Conservation (phyloP, 495 filamentous ascomycete species). For the Immersiella caudata region DNA sequence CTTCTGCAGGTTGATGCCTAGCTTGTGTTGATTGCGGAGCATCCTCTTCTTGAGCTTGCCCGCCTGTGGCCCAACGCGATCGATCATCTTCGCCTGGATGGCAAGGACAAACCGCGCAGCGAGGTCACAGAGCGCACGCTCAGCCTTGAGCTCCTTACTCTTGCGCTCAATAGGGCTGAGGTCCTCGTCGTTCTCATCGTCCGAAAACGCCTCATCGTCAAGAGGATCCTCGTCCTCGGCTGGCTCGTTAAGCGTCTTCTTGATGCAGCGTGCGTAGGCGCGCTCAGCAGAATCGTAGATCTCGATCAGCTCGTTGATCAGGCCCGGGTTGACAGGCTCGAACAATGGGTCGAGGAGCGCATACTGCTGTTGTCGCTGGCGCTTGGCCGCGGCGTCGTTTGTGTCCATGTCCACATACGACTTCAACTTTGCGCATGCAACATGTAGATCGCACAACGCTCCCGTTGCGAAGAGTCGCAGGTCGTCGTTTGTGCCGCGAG, state of each 20-base stretch:
- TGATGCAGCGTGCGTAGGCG: conserved; percentile 68
- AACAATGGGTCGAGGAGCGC: conserved; percentile 64
- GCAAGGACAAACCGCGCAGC: conserved; percentile 80
- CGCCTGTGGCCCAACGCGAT: conserved; percentile 58
- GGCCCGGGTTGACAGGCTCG: conserved; percentile 60
- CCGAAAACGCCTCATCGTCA: conserved; percentile 57
- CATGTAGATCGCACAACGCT: conserved; percentile 75
- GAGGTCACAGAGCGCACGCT: conserved; percentile 81
- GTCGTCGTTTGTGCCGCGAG: conserved; percentile 67
- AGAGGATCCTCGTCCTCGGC: conserved; percentile 68
- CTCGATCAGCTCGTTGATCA: conserved; percentile 65
- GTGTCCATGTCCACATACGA: conserved; percentile 36
- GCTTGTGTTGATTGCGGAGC: conserved; percentile 62
- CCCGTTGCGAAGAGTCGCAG: conserved; percentile 75
- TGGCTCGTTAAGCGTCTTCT: conserved; percentile 65
- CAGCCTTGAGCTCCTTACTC: conserved; percentile 66
- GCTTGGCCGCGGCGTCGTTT: conserved; percentile 12
- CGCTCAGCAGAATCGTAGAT: conserved; percentile 77
- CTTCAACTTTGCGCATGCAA: conserved; percentile 72
- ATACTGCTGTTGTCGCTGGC: conserved; percentile 39
- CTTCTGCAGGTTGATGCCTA: conserved; percentile 77
- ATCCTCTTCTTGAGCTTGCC: conserved; percentile 67
- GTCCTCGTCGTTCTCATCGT: conserved; percentile 64
- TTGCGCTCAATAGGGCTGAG: conserved; percentile 56
- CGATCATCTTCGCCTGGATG: conserved; percentile 71